Percentiles rank a stretch among this genome's conserved stretches.
Evolutionary conservation across 768 basidiomycete species (phyloP).

Genomic region (Tylopilus vinaceipallidus): DNA sequence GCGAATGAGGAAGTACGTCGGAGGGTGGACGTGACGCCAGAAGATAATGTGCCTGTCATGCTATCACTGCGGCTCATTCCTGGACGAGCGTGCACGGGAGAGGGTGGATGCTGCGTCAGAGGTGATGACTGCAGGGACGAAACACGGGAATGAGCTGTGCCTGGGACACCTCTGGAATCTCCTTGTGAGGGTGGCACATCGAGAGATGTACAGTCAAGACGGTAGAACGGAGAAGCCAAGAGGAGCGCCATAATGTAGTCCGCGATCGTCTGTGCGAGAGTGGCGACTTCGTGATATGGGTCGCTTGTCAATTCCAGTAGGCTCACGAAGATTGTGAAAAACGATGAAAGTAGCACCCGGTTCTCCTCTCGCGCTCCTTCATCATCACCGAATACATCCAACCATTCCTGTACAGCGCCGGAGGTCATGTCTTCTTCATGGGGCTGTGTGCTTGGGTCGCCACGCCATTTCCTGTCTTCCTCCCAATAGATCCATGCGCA

Average conservation of each 20-base stretch:
- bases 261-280: slow-evolving; percentile 84
- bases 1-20: slow-evolving; percentile 81
- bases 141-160: slow-evolving; percentile 39
- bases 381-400: slow-evolving; percentile 68
- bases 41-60: slow-evolving; percentile 57
- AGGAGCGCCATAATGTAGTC: slow-evolving; percentile 92
- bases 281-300: slow-evolving; percentile 89
- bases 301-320: slow-evolving; percentile 91
- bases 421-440: slow-evolving; percentile 72
- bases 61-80: slow-evolving; percentile 57
- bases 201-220: slow-evolving; percentile 67
- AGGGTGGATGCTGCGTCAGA: slow-evolving; percentile 41
- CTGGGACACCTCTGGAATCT: slow-evolving; percentile 32
- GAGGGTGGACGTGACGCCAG: slow-evolving; percentile 64
- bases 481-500: slow-evolving; percentile 98
- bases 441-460: slow-evolving; percentile 29
- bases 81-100: slow-evolving; percentile 49
- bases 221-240: slow-evolving; percentile 83
- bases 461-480: slow-evolving; percentile 72
- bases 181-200: slow-evolving; percentile 43
- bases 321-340: slow-evolving; percentile 89
- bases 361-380: slow-evolving; percentile 72
- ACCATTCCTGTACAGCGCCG: slow-evolving; percentile 76
- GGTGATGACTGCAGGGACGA: slow-evolving; percentile 54
- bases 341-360: slow-evolving; percentile 81